Conservation (phyloP, 768 basidiomycete genomes). For the Boletus tylopilopsis region DNA sequence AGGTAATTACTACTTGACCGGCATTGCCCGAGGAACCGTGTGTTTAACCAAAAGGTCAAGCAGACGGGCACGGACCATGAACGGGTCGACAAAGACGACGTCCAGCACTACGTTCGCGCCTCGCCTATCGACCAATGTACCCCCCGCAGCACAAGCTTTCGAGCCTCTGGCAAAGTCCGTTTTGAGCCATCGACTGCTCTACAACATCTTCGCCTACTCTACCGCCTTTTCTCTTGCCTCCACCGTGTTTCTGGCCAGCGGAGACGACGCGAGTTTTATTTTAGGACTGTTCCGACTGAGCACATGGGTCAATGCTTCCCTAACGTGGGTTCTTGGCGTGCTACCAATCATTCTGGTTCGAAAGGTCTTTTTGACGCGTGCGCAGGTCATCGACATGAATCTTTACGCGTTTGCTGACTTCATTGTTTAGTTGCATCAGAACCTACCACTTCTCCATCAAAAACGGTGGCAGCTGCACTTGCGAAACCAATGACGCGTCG, state of each 20-base stretch:
- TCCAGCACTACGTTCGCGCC: constrained; percentile 26
- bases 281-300: constrained; percentile 40
- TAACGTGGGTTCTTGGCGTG: constrained; percentile 50
- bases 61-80: constrained; percentile 4
- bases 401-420: neutral
- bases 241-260: constrained; percentile 30
- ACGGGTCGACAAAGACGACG: neutral
- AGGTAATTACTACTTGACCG: no score
- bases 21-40: constrained; percentile 1
- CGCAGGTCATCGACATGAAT: constrained; percentile 21
- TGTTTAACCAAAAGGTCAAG: neutral
- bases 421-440: constrained; percentile 41
- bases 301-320: constrained; percentile 39
- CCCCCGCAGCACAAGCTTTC: constrained; percentile 54
- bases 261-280: constrained; percentile 21
- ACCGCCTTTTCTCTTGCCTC: constrained; percentile 44
- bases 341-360: constrained; percentile 56
- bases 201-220: constrained; percentile 51
- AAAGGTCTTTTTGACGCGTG: constrained; percentile 59
- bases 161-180: constrained; percentile 64
- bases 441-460: constrained; percentile 49
- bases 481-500: constrained; percentile 45
- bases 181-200: constrained; percentile 56
- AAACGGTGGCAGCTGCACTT: constrained; percentile 42
- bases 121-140: constrained; percentile 53